These are phyloP conservation scores for Chlorencoelia australis DNA, from an alignment of 2,329 filamentous ascomycete genomes.

Conservation along the genomic window DNA sequence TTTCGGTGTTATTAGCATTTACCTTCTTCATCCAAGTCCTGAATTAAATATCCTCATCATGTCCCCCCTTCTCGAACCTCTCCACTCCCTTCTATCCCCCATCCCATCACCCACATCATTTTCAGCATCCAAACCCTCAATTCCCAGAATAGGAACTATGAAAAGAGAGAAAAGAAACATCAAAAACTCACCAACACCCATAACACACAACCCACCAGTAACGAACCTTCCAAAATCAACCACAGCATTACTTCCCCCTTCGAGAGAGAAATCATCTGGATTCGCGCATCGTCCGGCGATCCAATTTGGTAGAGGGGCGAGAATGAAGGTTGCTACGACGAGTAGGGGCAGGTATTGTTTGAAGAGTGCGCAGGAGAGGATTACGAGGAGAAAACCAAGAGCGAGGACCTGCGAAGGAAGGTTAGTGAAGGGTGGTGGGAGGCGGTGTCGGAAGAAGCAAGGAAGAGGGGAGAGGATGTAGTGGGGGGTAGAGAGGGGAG, in stretches of 20 bases:
- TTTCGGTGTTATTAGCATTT: not conserved
- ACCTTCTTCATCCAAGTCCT: not conserved
- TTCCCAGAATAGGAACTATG: not conserved
- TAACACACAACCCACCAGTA: constrained; percentile 91
- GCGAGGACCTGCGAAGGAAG: constrained; percentile 61
- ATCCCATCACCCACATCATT: no score
- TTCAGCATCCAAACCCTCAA: no score
- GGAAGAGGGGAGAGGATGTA: not conserved
- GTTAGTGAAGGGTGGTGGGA: constrained; percentile 6
- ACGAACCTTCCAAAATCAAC: constrained; percentile 89
- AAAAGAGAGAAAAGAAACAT: not conserved
- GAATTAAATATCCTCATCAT: no score
- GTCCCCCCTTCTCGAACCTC: no score
- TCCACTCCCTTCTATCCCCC: no score
- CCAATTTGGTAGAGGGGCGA: constrained; percentile 95
- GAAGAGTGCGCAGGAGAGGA: constrained; percentile 93
- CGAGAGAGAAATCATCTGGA: constrained; percentile 81
- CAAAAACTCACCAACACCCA: constrained; percentile 77
- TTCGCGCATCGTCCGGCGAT: constrained; percentile 81
- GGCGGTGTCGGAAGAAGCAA: not conserved
- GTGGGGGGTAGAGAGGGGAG: constrained; percentile 1
- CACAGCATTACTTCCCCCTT: constrained; percentile 68
- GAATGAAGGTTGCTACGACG: constrained; percentile 88
- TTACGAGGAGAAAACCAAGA: constrained; percentile 96
- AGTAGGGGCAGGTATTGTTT: constrained; percentile 90